Conservation (phyloP, 2,329 filamentous ascomycete species). For the Sarocladium oryzae region DNA sequence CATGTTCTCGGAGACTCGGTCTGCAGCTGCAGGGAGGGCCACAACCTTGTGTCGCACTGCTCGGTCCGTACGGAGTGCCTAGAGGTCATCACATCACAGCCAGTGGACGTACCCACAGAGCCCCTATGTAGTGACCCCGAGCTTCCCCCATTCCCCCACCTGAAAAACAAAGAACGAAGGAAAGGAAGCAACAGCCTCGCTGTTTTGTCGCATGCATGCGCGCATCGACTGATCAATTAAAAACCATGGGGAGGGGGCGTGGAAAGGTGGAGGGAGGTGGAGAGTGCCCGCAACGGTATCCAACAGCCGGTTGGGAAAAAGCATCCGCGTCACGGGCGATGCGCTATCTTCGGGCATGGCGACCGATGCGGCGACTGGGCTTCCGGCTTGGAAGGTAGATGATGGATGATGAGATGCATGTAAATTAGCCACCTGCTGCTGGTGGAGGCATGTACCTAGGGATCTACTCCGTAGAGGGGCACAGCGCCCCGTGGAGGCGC, state of each 20-base stretch:
- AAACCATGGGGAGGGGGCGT: not conserved
- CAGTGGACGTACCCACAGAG: too few species aligned
- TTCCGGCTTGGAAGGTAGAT: not conserved
- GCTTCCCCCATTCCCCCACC: not conserved
- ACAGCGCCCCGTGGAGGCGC: too few species aligned
- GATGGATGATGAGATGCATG: not conserved
- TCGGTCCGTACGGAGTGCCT: too few species aligned
- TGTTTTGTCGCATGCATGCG: not conserved
- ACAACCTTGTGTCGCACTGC: too few species aligned
- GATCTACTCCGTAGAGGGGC: not conserved
- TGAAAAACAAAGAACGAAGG: too few species aligned
- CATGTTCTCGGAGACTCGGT: too few species aligned
- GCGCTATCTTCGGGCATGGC: constrained; percentile 8
- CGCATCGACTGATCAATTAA: constrained; percentile 1
- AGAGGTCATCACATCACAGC: too few species aligned
- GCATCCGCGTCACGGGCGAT: constrained; percentile 1
- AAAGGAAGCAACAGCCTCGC: not conserved
- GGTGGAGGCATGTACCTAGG: not conserved
- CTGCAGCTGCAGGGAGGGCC: too few species aligned
- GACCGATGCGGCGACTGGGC: constrained; percentile 7
- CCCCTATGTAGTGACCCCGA: too few species aligned
- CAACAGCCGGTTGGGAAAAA: constrained; percentile 7
- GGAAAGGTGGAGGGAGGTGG: not conserved
- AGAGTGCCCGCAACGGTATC: constrained; percentile 4
- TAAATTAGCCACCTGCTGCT: constrained; percentile 1